Evolutionary conservation across 495 filamentous ascomycete genomes (phyloP).

Genomic region (Geoglossum glabrum): DNA sequence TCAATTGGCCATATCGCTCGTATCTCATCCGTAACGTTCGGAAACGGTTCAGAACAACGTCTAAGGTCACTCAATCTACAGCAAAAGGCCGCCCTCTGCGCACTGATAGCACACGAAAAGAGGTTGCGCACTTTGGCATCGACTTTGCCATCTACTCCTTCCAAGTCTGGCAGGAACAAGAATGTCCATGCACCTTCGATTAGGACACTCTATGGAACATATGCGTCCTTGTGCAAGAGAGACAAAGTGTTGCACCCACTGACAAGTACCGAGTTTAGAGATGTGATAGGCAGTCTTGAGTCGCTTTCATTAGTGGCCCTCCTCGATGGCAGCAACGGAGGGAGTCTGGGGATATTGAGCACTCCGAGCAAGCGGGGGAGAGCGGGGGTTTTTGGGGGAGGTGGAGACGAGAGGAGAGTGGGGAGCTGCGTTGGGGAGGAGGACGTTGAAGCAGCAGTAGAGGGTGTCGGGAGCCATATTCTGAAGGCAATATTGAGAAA

Average conservation of each 20-base stretch:
- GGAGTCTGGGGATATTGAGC: constrained; percentile 29
- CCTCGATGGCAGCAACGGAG: constrained; percentile 45
- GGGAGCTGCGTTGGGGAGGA: constrained; percentile 58
- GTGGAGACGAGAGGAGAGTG: constrained; percentile 45
- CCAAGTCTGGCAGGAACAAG: constrained; percentile 26
- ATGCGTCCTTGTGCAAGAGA: constrained; percentile 56
- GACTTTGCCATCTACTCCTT: constrained; percentile 29
- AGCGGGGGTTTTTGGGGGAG: constrained; percentile 12
- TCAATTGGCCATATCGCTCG: constrained; percentile 78
- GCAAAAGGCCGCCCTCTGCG: constrained; percentile 87
- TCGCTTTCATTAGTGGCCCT: constrained; percentile 61
- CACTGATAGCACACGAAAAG: constrained; percentile 63
- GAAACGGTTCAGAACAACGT: constrained; percentile 62
- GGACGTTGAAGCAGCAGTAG: constrained; percentile 52
- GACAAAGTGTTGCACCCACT: constrained; percentile 66
- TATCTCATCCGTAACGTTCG: constrained; percentile 67
- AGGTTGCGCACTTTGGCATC: constrained; percentile 14
- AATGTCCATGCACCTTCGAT: constrained; percentile 51
- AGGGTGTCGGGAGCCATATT: constrained; percentile 40
- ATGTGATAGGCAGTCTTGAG: constrained; percentile 79
- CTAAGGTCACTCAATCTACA: constrained; percentile 79
- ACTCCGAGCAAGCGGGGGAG: constrained; percentile 24
- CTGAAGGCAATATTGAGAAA: constrained; percentile 23
- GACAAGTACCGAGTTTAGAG: constrained; percentile 74
- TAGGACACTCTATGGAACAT: constrained; percentile 59